phyloP scores from a whole-genome alignment of 2,329 filamentous ascomycete genomes.

The Pseudocercospora fuligena region DNA sequence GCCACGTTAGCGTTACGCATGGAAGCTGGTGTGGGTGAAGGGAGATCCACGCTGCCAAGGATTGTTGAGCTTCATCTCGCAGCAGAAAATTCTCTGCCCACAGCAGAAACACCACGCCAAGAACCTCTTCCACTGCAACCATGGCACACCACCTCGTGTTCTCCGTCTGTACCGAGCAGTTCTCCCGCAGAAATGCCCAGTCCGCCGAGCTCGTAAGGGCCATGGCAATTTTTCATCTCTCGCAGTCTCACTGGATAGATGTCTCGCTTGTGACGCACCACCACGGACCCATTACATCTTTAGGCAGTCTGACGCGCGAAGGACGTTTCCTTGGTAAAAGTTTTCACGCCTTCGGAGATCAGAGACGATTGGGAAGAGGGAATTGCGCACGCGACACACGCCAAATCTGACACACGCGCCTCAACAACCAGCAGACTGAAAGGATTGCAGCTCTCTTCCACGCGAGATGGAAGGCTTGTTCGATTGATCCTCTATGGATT shows the following conservation, averaged over 20 bases:
- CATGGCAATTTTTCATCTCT: neutral
- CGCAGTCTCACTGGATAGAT: neutral
- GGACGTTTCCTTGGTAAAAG: neutral
- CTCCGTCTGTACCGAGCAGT: constrained; percentile 5
- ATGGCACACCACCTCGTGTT: neutral
- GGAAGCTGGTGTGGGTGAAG: neutral
- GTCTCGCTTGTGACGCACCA: neutral
- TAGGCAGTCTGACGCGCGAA: neutral
- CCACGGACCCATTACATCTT: neutral
- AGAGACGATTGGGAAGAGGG: constrained; percentile 2
- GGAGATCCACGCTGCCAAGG: neutral
- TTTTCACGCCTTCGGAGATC: constrained; percentile 3
- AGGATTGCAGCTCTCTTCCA: neutral
- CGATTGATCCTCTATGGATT: neutral
- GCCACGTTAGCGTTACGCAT: neutral
- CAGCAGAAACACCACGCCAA: neutral
- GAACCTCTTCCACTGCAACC: neutral
- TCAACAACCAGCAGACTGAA: neutral
- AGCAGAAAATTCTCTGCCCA: neutral
- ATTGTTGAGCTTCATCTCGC: too few relatives aligned
- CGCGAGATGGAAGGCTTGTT: neutral
- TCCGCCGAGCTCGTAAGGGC: neutral
- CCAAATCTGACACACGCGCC: neutral
- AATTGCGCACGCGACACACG: neutral
- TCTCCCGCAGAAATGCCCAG: constrained; percentile 8